Conservation (phyloP, 108 stramenopile species). For the Pseudonitzschia multistriata region DNA sequence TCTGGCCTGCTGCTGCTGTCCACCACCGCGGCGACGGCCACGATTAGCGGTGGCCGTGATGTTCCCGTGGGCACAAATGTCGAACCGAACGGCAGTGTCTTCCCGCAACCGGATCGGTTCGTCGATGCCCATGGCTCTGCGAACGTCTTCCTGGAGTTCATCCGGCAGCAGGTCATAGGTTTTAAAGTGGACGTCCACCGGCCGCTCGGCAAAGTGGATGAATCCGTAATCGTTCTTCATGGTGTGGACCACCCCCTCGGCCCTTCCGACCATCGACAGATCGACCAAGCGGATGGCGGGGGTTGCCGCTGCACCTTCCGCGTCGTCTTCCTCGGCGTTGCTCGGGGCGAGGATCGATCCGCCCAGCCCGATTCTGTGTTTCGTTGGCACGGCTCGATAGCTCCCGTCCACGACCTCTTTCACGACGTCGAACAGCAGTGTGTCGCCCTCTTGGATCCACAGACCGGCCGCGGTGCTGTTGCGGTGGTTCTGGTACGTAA, state of each 20-base stretch:
- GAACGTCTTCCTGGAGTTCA: conserved; percentile 58
- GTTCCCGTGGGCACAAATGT: conserved; percentile 61
- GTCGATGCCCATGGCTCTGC: conserved; percentile 21
- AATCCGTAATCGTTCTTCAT: conserved; percentile 72
- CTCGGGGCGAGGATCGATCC: conserved; percentile 23
- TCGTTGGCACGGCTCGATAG: conserved; percentile 60
- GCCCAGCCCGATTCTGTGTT: conserved; percentile 31
- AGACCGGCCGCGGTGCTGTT: conserved; percentile 29
- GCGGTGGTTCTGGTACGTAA: conserved; percentile 40
- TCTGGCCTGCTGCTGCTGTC: conserved; percentile 49
- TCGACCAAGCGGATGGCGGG: conserved; percentile 45
- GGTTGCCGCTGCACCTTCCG: conserved; percentile 10
- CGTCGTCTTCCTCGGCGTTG: conserved; percentile 13
- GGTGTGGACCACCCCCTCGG: conserved; percentile 68
- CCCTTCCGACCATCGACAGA: conserved; percentile 47
- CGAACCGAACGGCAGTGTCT: conserved; percentile 72
- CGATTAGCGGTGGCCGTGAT: conserved; percentile 20
- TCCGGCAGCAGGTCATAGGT: conserved; percentile 65
- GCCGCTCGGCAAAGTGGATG: conserved; percentile 68
- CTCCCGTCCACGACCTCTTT: conserved; percentile 56
- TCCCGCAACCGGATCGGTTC: conserved; percentile 25
- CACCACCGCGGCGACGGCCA: conserved; percentile 33
- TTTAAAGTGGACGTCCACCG: conserved; percentile 75
- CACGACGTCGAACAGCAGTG: conserved; percentile 72
- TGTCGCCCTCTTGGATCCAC: conserved; percentile 72